These are phyloP conservation scores for Neurospora cerealis DNA, from an alignment of 495 filamentous ascomycete species.

Conservation along the genomic window DNA sequence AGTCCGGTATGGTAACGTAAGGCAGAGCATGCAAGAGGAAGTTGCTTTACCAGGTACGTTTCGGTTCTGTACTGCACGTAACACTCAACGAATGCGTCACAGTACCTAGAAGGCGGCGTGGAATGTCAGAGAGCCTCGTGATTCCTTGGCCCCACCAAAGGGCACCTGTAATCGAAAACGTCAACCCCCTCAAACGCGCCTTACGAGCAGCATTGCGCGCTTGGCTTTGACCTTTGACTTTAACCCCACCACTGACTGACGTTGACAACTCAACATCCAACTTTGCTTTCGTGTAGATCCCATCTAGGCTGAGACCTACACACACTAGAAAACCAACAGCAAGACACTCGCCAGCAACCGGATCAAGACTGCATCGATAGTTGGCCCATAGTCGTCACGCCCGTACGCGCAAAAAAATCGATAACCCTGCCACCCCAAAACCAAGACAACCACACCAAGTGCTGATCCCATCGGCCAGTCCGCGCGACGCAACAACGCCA, in stretches of 20 bases:
- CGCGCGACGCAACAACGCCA: neutral
- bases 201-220: neutral
- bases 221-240: neutral
- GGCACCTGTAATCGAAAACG: neutral
- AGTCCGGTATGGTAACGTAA: neutral
- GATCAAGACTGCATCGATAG: neutral
- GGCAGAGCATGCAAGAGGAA: neutral
- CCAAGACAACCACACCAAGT: neutral
- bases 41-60: neutral
- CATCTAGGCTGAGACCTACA: neutral
- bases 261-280: neutral
- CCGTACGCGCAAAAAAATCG: neutral
- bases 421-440: neutral
- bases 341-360: neutral
- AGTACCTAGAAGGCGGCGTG: neutral
- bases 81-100: neutral
- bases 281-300: neutral
- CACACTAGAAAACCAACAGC: neutral
- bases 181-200: neutral
- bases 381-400: neutral
- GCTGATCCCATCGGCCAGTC: neutral
- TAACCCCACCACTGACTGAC: neutral
- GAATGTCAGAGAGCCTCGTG: neutral
- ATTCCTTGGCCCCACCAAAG: neutral
- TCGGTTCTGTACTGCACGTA: neutral